Evolutionary conservation across 768 basidiomycete genomes (phyloP), one percentile per base, ranked within the genome.

Genomic region (Phallus indusiatus): DNA sequence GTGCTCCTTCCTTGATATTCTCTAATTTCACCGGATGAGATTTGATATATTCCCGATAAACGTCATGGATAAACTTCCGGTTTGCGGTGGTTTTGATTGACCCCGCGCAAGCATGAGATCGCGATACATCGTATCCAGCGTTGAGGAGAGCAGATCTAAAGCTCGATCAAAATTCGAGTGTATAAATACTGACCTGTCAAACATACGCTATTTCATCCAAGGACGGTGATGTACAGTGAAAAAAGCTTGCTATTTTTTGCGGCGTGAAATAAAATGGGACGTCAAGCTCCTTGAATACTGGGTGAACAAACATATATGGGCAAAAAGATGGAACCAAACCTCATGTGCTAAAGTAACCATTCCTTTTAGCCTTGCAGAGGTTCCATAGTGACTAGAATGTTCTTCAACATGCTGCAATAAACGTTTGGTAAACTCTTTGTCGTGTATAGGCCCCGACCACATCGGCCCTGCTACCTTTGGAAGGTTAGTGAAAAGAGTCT

Each of bases 281-380:
- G 24, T 81, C 71, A 12, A 92, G 72, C 74, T 95, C 92, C 91
- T 95, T 54, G 28, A 54, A 52, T 14, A 42, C 33, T 47, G 18
- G 18, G 16, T 7, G 56, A 50, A 59, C 3, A 55, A 37, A 16
- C 50, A 61, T 50, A 59, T 20, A 52, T 18, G 49, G 18, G 28
- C 0, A 61, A 34, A 33, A 55, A 17, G 53, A 50, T 34, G 46
- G 22, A 16, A n/a, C 70, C 80, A 47, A 50, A 89, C 95, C 76
- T 95, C 88, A 70, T 84, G 81, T 0, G 94, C 94, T 1, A 96
- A 79, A 7, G 87, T 85, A 50, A 98, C 73, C 96, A 99, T 98
- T 0, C 96, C 96, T 71, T 86, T 88, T 86, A 99, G 97, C 55
- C 96, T 78, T 0, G 79, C 65, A 16, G 81, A 77, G 0, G 94